Evolutionary conservation across 306 rosid species (phyloP).

Genomic region (Vicia villosa): DNA sequence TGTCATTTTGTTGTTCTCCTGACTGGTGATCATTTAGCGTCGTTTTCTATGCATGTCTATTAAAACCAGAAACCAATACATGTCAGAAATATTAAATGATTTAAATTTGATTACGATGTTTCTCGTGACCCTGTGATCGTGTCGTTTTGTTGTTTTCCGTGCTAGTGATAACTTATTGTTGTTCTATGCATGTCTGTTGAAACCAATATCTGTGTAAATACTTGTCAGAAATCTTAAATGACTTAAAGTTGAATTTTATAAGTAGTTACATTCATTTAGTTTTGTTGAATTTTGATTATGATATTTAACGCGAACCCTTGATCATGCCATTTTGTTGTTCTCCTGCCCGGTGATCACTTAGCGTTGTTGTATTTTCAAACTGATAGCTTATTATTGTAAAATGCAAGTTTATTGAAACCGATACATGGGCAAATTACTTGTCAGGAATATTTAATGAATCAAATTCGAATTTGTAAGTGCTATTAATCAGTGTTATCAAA

Average conservation of each 20-base stretch:
- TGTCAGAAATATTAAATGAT: too few relatives aligned
- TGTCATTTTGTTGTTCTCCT: too few relatives aligned
- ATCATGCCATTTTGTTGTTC: neutral
- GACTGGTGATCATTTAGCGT: too few relatives aligned
- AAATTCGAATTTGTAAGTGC: neutral
- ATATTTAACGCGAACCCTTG: too few relatives aligned
- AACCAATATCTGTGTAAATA: neutral
- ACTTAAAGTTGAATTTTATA: neutral
- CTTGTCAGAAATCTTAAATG: too few relatives aligned
- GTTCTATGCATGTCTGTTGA: slow-evolving; percentile 3
- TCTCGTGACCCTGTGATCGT: neutral
- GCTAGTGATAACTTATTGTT: neutral
- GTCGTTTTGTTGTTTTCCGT: neutral
- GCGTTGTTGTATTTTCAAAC: slow-evolving; percentile 1
- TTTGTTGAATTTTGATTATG: too few relatives aligned
- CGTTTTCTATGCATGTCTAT: too few relatives aligned
- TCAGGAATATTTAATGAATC: neutral
- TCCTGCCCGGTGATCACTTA: neutral
- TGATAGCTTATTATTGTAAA: slow-evolving; percentile 1
- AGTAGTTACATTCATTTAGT: too few relatives aligned
- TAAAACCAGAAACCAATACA: too few relatives aligned
- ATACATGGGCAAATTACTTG: neutral
- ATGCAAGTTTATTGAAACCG: neutral
- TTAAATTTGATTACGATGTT: too few relatives aligned
- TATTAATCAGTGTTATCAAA: too few relatives aligned